phyloP scores from a whole-genome alignment of 164 flowering plant species.

The Stephania yunnanensis region DNA sequence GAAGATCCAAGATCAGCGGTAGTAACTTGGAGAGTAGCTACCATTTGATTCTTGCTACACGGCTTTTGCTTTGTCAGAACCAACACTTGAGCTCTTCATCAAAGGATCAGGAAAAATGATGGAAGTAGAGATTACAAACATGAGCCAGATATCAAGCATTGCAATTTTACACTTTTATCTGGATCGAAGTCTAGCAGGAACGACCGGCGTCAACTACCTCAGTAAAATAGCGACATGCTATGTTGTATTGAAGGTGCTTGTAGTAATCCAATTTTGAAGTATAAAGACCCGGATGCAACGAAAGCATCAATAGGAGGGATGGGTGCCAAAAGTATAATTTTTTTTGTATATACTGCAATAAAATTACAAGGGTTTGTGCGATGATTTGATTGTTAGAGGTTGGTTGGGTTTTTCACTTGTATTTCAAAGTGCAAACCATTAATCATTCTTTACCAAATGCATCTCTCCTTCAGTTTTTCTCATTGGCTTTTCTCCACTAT shows the following conservation, averaged over 20 bases:
- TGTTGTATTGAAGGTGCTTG: not conserved
- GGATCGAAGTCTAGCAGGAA: no score
- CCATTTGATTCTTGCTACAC: not conserved
- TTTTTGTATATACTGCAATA: not conserved
- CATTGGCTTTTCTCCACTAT: no score
- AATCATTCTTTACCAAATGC: no score
- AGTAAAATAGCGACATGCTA: no score
- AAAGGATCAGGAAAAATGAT: not conserved
- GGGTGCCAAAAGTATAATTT: not conserved
- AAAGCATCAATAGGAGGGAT: not conserved
- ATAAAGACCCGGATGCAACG: not conserved
- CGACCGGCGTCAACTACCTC: no score
- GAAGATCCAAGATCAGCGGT: slow-evolving; percentile 49
- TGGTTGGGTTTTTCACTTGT: not conserved
- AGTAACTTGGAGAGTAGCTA: slow-evolving; percentile 6
- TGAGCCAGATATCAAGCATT: no score
- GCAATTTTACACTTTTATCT: no score
- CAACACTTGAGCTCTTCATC: not conserved
- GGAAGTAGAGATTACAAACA: no score
- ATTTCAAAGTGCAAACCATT: no score
- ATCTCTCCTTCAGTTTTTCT: no score
- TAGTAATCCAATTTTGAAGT: not conserved
- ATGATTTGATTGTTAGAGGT: not conserved
- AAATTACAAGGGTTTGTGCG: not conserved
- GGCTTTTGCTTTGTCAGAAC: not conserved